Evolutionary conservation across 2,329 filamentous ascomycete species (phyloP).

Genomic region (Sporothrix curviconia): DNA sequence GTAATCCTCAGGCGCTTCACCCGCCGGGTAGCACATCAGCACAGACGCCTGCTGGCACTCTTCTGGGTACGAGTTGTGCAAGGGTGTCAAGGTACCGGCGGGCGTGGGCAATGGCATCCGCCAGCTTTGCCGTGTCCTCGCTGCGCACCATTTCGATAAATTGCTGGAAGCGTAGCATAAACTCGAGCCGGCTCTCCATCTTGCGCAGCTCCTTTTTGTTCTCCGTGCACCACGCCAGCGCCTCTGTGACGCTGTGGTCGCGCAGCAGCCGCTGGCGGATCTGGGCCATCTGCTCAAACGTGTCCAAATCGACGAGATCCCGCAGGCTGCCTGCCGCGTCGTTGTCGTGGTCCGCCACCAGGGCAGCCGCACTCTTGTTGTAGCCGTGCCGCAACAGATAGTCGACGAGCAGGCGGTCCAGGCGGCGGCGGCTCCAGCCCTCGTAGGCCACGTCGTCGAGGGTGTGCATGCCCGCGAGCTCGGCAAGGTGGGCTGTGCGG

Average conservation of each 20-base stretch:
- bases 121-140: conserved; percentile 54
- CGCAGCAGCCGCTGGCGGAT: conserved; percentile 65
- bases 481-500: conserved; percentile 71
- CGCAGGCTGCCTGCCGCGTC: conserved; percentile 44
- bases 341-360: conserved; percentile 54
- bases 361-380: conserved; percentile 63
- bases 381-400: conserved; percentile 84
- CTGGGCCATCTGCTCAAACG: conserved; percentile 73
- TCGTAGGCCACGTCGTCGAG: conserved; percentile 93
- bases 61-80: conserved; percentile 58
- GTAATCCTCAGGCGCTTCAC: conserved; percentile 39
- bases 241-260: conserved; percentile 66
- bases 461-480: conserved; percentile 71
- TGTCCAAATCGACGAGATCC: conserved; percentile 80
- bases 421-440: conserved; percentile 71
- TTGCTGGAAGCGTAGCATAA: conserved; percentile 87
- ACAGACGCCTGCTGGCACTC: conserved; percentile 70
- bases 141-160: conserved; percentile 84
- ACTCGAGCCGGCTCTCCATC: conserved; percentile 82
- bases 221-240: conserved; percentile 83
- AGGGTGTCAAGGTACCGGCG: conserved; percentile 72
- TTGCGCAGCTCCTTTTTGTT: conserved; percentile 90
- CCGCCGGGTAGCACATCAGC: conserved; percentile 67
- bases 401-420: conserved; percentile 85
- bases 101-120: conserved; percentile 75